Conservation (phyloP, 768 basidiomycete genomes). For the Hypholoma sublateritium region DNA sequence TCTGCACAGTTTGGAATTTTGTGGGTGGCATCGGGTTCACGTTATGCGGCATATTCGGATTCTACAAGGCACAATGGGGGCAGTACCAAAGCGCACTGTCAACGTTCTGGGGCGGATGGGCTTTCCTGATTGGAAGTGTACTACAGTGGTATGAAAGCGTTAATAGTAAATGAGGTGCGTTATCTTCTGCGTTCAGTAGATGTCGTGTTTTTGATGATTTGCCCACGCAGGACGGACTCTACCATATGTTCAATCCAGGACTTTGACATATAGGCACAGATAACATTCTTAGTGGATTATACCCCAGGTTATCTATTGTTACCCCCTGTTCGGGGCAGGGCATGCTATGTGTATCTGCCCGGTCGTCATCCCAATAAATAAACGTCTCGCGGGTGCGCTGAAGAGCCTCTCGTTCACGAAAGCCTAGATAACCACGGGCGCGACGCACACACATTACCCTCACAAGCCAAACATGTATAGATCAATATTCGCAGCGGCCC, state of each 20-base stretch:
- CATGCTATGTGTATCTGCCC: background rate
- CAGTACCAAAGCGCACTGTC: constrained; percentile 52
- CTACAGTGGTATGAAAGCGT: constrained; percentile 55
- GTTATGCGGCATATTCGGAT: constrained; percentile 58
- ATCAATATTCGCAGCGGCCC: too few species aligned
- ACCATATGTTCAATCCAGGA: background rate
- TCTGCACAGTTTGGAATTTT: constrained; percentile 52
- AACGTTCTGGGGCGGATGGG: constrained; percentile 64
- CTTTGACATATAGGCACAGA: background rate
- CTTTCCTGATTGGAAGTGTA: constrained; percentile 59
- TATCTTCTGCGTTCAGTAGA: too few species aligned
- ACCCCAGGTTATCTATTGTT: too few species aligned
- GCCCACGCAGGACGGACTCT: background rate
- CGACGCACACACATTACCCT: too few species aligned
- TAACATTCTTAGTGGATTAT: background rate
- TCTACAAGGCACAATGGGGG: constrained; percentile 32
- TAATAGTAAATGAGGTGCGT: constrained; percentile 36
- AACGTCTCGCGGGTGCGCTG: too few species aligned
- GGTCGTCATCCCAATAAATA: too few species aligned
- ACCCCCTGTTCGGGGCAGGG: too few species aligned
- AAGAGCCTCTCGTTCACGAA: too few species aligned
- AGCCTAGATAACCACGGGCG: too few species aligned
- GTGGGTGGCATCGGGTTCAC: constrained; percentile 59
- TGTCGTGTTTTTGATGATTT: too few species aligned
- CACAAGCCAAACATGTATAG: too few species aligned